A percentile compares a stretch with the other conserved stretches of the same genome.
phyloP scores from a whole-genome alignment of 495 filamentous ascomycete genomes.

The Chaetomium tenue region DNA sequence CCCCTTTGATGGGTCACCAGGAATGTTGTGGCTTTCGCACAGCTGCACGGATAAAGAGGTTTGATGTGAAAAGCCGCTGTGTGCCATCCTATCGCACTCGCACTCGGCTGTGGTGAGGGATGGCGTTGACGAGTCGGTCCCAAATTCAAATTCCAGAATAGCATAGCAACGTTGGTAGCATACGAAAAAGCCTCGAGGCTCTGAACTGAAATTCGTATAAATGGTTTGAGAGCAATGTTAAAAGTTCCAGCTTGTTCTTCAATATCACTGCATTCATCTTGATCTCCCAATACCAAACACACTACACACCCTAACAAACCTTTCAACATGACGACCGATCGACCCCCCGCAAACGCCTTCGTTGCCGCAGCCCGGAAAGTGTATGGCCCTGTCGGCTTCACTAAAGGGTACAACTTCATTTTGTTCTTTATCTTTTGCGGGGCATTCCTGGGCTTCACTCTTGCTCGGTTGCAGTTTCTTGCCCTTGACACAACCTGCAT shows the following conservation, averaged over 20 bases:
- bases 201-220: too few relatives aligned
- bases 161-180: too few relatives aligned
- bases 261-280: too few relatives aligned
- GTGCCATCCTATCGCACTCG: neutral
- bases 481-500: conserved; percentile 33
- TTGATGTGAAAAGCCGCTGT: too few relatives aligned
- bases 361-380: conserved; percentile 18
- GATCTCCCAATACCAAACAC: neutral
- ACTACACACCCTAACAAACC: neutral
- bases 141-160: too few relatives aligned
- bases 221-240: too few relatives aligned
- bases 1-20: too few relatives aligned
- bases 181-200: too few relatives aligned
- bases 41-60: too few relatives aligned
- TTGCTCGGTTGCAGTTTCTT: conserved; percentile 41
- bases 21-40: neutral
- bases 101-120: neutral
- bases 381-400: conserved; percentile 38
- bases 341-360: conserved; percentile 3
- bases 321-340: neutral
- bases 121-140: too few relatives aligned
- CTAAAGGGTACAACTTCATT: conserved; percentile 42
- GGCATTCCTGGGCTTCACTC: conserved; percentile 37
- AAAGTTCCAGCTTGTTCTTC: too few relatives aligned
- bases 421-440: conserved; percentile 39